Evolutionary conservation across 202 grass and related monocot genomes (phyloP).

Genomic region (Zizania palustris): DNA sequence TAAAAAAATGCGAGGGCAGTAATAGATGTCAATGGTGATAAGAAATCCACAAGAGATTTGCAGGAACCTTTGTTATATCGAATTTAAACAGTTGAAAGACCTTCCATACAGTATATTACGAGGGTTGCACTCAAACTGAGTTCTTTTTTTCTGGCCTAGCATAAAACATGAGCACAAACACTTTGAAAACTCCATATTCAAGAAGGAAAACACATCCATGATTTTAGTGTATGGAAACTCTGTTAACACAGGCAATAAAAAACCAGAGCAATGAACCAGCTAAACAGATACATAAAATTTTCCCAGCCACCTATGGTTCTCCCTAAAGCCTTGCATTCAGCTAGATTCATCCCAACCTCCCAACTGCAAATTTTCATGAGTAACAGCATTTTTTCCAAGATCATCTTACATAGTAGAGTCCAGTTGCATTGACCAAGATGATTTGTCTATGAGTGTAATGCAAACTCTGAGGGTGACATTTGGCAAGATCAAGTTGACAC

Average conservation of each 20-base stretch:
- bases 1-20: too few species aligned
- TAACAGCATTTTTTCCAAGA: not conserved
- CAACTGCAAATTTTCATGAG: not conserved
- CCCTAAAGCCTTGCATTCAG: not conserved
- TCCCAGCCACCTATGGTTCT: constrained; percentile 8
- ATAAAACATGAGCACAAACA: constrained; percentile 9
- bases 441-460: constrained; percentile 7
- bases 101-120: not conserved
- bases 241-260: constrained; percentile 16
- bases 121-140: not conserved
- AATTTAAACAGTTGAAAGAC: not conserved
- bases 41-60: not conserved
- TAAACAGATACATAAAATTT: constrained; percentile 8
- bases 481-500: not conserved
- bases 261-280: not conserved
- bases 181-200: not conserved
- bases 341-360: not conserved
- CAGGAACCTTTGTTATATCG: not conserved
- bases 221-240: not conserved
- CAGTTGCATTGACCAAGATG: not conserved
- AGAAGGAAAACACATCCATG: not conserved
- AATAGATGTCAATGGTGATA: not conserved
- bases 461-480: not conserved
- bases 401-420: constrained; percentile 8
- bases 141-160: not conserved